Evolutionary conservation across 225 moss, liverwort and hornwort genomes (phyloP).

Genomic region (Lunularia cruciata): DNA sequence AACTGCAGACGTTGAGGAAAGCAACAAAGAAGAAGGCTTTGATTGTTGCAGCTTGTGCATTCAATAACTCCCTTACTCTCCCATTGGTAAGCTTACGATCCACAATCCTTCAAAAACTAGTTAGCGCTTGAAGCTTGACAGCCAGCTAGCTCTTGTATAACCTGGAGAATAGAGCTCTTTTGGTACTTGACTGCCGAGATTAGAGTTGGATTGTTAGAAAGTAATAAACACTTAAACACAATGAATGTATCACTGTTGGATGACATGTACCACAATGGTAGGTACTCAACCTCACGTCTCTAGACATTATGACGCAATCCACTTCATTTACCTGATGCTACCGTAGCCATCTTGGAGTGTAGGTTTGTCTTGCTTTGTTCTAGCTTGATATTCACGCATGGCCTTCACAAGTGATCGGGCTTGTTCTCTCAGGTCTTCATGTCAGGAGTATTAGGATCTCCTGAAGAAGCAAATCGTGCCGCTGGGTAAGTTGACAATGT

Average conservation of each 20-base stretch:
- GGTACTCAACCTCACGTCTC: too few relatives aligned
- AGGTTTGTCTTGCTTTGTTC: background rate
- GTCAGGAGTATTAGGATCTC: conserved; percentile 61
- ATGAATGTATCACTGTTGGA: too few relatives aligned
- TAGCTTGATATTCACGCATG: background rate
- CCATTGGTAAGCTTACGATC: conserved; percentile 55
- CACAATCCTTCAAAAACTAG: background rate
- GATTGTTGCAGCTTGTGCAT: conserved; percentile 66
- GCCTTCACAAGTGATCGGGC: background rate
- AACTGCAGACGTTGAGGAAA: conserved; percentile 22
- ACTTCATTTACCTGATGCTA: too few relatives aligned
- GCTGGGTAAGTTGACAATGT: conserved; percentile 57
- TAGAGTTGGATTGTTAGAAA: too few relatives aligned
- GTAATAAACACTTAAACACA: too few relatives aligned
- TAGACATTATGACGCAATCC: too few relatives aligned
- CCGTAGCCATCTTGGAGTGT: too few relatives aligned
- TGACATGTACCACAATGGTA: too few relatives aligned
- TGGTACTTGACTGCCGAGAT: too few relatives aligned
- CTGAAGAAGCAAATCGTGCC: conserved; percentile 72
- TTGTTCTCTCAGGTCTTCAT: conserved; percentile 62
- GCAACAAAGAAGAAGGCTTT: conserved; percentile 41
- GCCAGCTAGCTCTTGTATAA: too few relatives aligned
- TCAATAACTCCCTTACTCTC: conserved; percentile 91
- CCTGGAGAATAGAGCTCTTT: too few relatives aligned
- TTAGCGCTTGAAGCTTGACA: too few relatives aligned